A percentile compares a stretch with the other conserved stretches of the same genome.
phyloP scores from a whole-genome alignment of 148 eudicot genomes.

The Fagopyrum esculentum region DNA sequence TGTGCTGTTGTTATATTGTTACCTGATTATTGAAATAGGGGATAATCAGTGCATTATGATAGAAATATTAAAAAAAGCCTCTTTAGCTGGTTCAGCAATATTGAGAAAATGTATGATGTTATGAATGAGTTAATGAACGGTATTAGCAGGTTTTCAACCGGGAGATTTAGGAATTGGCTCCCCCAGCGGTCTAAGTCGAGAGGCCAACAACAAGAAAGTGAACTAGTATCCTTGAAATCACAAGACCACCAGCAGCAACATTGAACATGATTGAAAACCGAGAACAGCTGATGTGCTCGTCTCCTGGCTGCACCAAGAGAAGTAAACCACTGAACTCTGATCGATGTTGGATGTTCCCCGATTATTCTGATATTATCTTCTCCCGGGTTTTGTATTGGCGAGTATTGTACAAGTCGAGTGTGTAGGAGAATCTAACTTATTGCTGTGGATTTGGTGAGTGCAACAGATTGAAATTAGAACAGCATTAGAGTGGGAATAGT shows the following conservation, averaged over 20 bases:
- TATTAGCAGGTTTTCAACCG: constrained; percentile 61
- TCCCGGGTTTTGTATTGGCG: neutral
- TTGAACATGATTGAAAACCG: neutral
- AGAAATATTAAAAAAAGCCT: neutral
- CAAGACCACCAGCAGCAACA: constrained; percentile 51
- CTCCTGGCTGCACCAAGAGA: neutral
- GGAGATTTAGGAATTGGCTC: constrained; percentile 52
- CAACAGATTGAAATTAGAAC: too few species aligned
- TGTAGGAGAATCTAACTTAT: neutral
- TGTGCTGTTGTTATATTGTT: neutral
- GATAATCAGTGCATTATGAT: neutral
- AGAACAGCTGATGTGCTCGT: neutral
- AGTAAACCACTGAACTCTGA: neutral
- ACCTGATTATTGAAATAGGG: neutral
- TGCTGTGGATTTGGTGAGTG: too few species aligned
- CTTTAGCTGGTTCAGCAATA: constrained; percentile 11
- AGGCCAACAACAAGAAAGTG: constrained; percentile 69
- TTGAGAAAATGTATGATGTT: neutral
- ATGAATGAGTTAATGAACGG: neutral
- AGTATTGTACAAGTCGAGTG: neutral
- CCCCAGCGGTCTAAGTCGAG: constrained; percentile 45
- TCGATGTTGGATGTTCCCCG: neutral
- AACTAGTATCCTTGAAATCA: constrained; percentile 48
- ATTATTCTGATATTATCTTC: neutral
- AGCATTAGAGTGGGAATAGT: too few species aligned